Base-by-base conservation (phyloP, 2,329 filamentous ascomycete species). In the Epichloe bromicola region DNA sequence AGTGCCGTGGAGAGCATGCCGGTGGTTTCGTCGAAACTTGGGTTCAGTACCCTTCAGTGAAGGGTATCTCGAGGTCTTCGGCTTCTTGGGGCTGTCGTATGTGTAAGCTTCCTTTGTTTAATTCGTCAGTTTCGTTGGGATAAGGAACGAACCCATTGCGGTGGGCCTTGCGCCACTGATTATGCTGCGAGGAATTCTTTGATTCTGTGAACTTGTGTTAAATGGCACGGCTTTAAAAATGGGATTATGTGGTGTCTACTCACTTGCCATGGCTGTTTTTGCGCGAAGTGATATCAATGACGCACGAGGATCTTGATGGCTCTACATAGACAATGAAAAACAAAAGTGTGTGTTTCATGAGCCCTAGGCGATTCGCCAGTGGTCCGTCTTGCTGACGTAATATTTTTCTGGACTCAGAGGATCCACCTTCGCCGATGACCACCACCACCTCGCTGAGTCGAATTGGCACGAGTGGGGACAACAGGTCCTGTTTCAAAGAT, bases 101-200 rank as follows among this genome's bases (percentile, higher is more conserved):
- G 37, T 7, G 50, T 58, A 65, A 42, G 52, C 33, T 17, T 39
- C 30, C 39, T 8, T 42, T 43, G 30, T 36, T 26, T 2, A 23
- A 26, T 17, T 49, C 15, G 39, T 19, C 19, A 33, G 39, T 40
- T 8, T 20, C 42, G 39, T 40, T 46, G 48, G 15, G 15, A 23
- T 17, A 4, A 46, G 54, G 45, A 58, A 78, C 85, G 67, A 85
- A 96, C 91, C 93, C 93, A 82, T 98, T 98, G 72, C 86, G 85
- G 85, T 98, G 93, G 78, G 89, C 90, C 87, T 98, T 98, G 80
- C 86, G 86, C 74, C 82, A 83, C 84, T 93, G 86, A 79, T 96
- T 96, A 80, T 96, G 89, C 82, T 97, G 91, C 69, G 91, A 96
- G 78, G 88, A 94, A 85, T 97, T 97, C 89, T 97, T 97, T 68